Evolutionary conservation across 148 eudicot genomes (phyloP).

Genomic region (Persicaria tinctoria): DNA sequence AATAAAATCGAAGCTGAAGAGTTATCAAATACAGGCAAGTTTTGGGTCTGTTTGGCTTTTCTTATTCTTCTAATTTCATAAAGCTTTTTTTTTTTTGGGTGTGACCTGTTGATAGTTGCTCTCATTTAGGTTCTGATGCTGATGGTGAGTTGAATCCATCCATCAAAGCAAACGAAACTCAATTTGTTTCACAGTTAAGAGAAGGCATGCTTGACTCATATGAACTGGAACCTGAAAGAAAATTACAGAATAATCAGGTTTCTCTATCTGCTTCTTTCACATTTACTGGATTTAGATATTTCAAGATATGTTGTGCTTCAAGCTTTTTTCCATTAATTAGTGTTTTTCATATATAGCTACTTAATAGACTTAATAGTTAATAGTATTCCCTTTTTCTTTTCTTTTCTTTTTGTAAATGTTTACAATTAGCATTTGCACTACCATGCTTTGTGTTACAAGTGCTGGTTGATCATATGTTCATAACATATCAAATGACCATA

Average conservation of each 20-base stretch:
- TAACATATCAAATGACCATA: background rate
- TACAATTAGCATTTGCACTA: background rate
- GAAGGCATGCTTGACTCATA: background rate
- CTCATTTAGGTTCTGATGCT: constrained; percentile 6
- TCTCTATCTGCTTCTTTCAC: background rate
- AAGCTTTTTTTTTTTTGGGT: background rate
- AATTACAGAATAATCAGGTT: constrained; percentile 9
- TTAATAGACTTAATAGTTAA: background rate
- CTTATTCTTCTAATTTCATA: background rate
- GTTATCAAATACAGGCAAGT: background rate
- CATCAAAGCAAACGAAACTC: background rate
- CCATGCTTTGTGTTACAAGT: background rate
- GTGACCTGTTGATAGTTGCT: background rate
- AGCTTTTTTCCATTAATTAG: background rate
- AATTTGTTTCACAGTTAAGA: background rate
- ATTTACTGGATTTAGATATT: background rate
- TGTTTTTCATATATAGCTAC: background rate
- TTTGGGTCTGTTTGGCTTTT: background rate
- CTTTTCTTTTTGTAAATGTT: background rate
- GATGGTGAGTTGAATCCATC: background rate
- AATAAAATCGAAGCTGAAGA: constrained; percentile 11
- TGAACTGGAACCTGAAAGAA: constrained; percentile 7
- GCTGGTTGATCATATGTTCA: background rate
- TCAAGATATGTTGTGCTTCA: background rate
- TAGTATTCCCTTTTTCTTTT: background rate